Conservation (phyloP, 2,329 filamentous ascomycete genomes). For the Ophiostoma perfectum region DNA sequence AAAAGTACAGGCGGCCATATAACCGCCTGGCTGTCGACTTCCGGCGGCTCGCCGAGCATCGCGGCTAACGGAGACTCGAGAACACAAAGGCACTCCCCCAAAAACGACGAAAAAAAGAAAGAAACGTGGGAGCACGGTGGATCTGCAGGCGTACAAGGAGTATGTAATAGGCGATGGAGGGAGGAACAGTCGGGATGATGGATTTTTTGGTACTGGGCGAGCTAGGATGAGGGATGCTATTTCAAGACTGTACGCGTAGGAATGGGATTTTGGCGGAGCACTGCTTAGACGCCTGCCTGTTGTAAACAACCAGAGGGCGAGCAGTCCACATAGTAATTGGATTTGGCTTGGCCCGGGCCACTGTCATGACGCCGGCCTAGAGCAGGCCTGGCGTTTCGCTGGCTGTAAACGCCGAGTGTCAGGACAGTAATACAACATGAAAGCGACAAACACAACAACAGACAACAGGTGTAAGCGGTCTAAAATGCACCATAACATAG, state of each 20-base stretch:
- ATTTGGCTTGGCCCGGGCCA: too few relatives aligned
- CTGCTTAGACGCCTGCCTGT: neutral
- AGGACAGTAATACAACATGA: neutral
- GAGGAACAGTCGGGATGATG: too few relatives aligned
- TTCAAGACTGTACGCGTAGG: neutral
- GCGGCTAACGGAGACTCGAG: conserved; percentile 1
- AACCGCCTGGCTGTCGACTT: neutral
- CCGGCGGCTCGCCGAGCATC: neutral
- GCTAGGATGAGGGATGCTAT: neutral
- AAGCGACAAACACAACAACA: neutral
- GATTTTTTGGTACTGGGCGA: too few relatives aligned
- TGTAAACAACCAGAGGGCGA: too few relatives aligned
- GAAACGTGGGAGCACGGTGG: too few relatives aligned
- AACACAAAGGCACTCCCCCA: neutral
- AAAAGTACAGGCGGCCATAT: too few relatives aligned
- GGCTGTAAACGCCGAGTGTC: neutral
- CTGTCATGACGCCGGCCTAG: neutral
- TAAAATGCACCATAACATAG: neutral
- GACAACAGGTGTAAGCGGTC: neutral
- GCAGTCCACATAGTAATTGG: too few relatives aligned
- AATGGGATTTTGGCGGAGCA: neutral
- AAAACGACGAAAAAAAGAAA: too few relatives aligned
- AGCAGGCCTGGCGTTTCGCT: conserved; percentile 5
- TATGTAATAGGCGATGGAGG: too few relatives aligned
- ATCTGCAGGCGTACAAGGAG: too few relatives aligned